Percentiles rank a stretch among this genome's conserved stretches.
phyloP scores from a whole-genome alignment of 805 yeast species.

The Yamadazyma laniorum region DNA sequence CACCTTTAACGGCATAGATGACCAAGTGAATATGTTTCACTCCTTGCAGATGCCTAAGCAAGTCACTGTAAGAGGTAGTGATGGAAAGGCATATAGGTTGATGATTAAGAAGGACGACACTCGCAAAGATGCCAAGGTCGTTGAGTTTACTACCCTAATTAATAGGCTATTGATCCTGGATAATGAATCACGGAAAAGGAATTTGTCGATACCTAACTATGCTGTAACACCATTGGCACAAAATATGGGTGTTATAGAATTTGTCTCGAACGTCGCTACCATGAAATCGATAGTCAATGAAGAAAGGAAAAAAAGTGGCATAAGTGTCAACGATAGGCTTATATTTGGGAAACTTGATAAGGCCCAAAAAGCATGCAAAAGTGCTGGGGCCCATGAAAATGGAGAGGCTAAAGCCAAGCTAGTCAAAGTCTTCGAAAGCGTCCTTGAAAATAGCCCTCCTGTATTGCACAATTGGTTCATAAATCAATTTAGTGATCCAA shows the following conservation, averaged over 20 bases:
- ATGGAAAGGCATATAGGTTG: slow-evolving; percentile 69
- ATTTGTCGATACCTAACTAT: slow-evolving; percentile 71
- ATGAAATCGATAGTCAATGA: slow-evolving; percentile 30
- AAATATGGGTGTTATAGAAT: slow-evolving; percentile 83
- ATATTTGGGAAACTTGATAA: slow-evolving; percentile 29
- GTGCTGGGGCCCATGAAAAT: slow-evolving; percentile 9
- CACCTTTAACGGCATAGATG: slow-evolving; percentile 63
- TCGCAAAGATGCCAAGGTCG: slow-evolving; percentile 89
- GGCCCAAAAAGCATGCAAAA: slow-evolving; percentile 27
- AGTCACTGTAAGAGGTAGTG: slow-evolving; percentile 71
- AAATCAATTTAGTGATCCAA: slow-evolving; percentile 86
- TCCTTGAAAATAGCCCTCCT: slow-evolving; percentile 50
- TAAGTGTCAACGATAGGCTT: slow-evolving; percentile 23
- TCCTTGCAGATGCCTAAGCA: slow-evolving; percentile 89
- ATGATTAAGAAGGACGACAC: slow-evolving; percentile 91
- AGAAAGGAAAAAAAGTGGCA: slow-evolving; percentile 28
- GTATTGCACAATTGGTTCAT: slow-evolving; percentile 85
- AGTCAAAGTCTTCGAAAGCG: slow-evolving; percentile 20
- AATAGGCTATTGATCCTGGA: slow-evolving; percentile 68
- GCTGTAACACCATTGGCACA: slow-evolving; percentile 88
- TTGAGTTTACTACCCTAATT: slow-evolving; percentile 86
- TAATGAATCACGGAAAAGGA: slow-evolving; percentile 70
- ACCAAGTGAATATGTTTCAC: slow-evolving; percentile 63
- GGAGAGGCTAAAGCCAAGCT: slow-evolving; percentile 18
- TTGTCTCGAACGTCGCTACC: slow-evolving; percentile 35